Conservation (phyloP, 164 flowering plant species). For the Kingdonia uniflora region DNA sequence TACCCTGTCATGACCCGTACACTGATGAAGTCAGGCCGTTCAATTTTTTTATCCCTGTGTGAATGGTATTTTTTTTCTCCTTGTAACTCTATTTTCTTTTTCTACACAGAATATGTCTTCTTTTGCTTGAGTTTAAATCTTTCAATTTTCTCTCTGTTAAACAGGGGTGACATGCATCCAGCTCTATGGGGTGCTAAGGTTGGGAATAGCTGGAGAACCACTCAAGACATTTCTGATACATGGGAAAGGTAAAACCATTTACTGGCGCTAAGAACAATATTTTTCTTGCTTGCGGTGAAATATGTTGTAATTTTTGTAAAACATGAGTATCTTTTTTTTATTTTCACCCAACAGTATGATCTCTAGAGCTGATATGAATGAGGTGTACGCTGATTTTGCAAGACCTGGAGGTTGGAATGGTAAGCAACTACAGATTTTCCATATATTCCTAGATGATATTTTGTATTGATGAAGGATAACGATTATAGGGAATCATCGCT, state of each 20-base stretch:
- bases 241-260: slow-evolving; percentile 35
- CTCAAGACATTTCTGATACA: slow-evolving; percentile 45
- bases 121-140: slow-evolving; percentile 12
- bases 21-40: slow-evolving; percentile 44
- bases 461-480: too few relatives aligned
- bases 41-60: slow-evolving; percentile 59
- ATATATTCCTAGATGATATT: too few relatives aligned
- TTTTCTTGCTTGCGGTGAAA: too few relatives aligned
- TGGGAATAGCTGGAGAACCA: slow-evolving; percentile 80
- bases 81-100: too few relatives aligned
- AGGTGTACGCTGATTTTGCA: slow-evolving; percentile 59
- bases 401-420: slow-evolving; percentile 97
- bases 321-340: too few relatives aligned
- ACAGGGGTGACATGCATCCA: slow-evolving; percentile 66
- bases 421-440: slow-evolving; percentile 15
- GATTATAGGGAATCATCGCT: too few relatives aligned
- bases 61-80: too few relatives aligned
- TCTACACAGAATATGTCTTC: slow-evolving; percentile 19
- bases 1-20: slow-evolving; percentile 55
- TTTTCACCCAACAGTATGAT: slow-evolving; percentile 38
- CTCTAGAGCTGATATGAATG: slow-evolving; percentile 70
- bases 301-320: too few relatives aligned
- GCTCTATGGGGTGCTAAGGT: slow-evolving; percentile 50
- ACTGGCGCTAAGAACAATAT: too few relatives aligned
- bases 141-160: too few relatives aligned